These are phyloP conservation scores for Mycena rebaudengoi DNA, from an alignment of 768 basidiomycete species.

Conservation along the genomic window DNA sequence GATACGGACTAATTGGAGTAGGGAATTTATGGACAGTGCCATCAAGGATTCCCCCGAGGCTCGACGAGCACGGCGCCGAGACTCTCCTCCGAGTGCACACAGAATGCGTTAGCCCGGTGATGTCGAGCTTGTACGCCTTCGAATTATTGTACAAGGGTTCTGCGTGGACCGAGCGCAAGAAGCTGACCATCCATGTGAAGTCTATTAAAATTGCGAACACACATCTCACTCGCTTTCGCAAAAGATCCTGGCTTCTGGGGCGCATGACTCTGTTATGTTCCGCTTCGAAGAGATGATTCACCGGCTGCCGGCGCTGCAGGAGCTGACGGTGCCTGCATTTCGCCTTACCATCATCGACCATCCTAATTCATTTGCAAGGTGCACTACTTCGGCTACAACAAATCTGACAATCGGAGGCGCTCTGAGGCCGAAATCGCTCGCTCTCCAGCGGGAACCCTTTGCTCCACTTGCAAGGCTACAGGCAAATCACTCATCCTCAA, in stretches of 20 bases:
- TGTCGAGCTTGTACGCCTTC: constrained; percentile 1
- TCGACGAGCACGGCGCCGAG: not conserved
- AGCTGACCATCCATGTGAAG: not conserved
- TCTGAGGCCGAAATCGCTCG: not conserved
- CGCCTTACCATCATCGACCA: not conserved
- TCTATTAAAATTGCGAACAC: not conserved
- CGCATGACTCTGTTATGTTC: not conserved
- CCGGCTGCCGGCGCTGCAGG: constrained; percentile 1
- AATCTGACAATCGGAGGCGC: not conserved
- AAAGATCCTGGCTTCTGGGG: constrained; percentile 3
- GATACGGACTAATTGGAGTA: not conserved
- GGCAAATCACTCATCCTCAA: not conserved
- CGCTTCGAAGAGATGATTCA: constrained; percentile 10
- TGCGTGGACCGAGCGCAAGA: constrained; percentile 1
- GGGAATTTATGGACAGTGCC: constrained; percentile 2
- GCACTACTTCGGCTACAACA: constrained; percentile 1
- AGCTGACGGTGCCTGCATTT: not conserved
- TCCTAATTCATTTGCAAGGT: not conserved
- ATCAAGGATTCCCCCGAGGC: not conserved
- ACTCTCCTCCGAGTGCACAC: constrained; percentile 1
- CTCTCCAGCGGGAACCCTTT: not conserved
- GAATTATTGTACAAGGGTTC: constrained; percentile 2
- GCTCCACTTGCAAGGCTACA: constrained; percentile 1
- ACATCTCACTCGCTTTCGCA: not conserved
- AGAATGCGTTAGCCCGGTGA: not conserved